A percentile compares a stretch with the other conserved stretches of the same genome.
Evolutionary conservation across 768 basidiomycete genomes (phyloP).

Genomic region (Rhodotorula toruloides): DNA sequence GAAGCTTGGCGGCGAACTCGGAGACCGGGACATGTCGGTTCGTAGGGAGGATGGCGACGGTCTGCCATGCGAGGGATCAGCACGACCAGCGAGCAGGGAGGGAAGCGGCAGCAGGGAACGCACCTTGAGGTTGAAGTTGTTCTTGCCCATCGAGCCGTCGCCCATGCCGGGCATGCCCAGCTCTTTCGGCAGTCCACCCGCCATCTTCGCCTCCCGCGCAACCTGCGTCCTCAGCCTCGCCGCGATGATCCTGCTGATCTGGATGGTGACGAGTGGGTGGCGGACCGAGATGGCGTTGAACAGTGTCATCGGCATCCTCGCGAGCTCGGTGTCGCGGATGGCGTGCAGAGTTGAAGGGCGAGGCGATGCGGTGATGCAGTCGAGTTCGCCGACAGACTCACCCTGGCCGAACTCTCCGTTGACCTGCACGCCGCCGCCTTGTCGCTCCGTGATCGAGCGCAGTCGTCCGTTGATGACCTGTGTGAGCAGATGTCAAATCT

Average conservation of each 20-base stretch:
- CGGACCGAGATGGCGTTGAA: conserved; percentile 76
- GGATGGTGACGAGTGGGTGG: conserved; percentile 43
- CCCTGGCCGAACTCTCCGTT: conserved; percentile 93
- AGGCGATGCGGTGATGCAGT: conserved; percentile 86
- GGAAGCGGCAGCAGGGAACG: not conserved
- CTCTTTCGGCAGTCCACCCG: conserved; percentile 17
- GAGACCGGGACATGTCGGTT: conserved; percentile 83
- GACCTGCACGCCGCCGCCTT: conserved; percentile 70
- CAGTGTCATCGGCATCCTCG: conserved; percentile 90
- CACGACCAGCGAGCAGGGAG: not conserved
- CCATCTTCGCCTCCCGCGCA: conserved; percentile 42
- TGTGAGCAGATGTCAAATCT: not conserved
- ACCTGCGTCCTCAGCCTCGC: conserved; percentile 81
- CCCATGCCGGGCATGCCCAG: conserved; percentile 28
- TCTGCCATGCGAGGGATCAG: conserved; percentile 54
- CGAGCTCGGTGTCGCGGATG: conserved; percentile 94
- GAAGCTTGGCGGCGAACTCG: conserved; percentile 81
- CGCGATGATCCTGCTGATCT: conserved; percentile 76
- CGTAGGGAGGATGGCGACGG: conserved; percentile 83
- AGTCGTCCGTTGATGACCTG: conserved; percentile 84
- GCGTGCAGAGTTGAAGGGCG: conserved; percentile 90
- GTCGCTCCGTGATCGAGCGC: conserved; percentile 76
- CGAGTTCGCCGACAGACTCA: conserved; percentile 92
- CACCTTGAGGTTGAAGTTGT: conserved; percentile 66
- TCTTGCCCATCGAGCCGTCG: conserved; percentile 59